Evolutionary conservation across 2,329 filamentous ascomycete species (phyloP).

Genomic region (Penicillium paneum): DNA sequence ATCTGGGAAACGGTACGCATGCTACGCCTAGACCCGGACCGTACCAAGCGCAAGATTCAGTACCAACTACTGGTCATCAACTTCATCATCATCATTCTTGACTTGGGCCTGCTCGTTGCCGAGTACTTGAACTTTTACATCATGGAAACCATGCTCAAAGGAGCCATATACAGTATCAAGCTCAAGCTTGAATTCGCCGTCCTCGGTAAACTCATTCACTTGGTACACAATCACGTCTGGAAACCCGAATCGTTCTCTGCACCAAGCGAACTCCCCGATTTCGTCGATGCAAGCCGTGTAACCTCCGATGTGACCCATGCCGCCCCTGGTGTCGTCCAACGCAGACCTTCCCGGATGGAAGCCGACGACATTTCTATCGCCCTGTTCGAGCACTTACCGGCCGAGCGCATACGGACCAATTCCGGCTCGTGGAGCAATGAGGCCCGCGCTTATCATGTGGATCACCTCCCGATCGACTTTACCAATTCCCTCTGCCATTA

Average conservation of each 20-base stretch:
- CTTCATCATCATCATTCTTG: conserved; percentile 47
- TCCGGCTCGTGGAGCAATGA: conserved; percentile 34
- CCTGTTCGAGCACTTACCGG: conserved; percentile 36
- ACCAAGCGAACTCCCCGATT: conserved; percentile 39
- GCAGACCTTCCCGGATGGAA: conserved; percentile 34
- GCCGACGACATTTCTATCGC: conserved; percentile 38
- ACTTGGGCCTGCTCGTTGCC: conserved; percentile 43
- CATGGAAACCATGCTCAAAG: conserved; percentile 49
- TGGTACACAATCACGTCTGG: conserved; percentile 41
- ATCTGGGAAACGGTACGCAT: conserved; percentile 55
- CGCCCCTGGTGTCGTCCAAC: conserved; percentile 19
- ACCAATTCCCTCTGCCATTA: conserved; percentile 17
- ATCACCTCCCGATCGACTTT: conserved; percentile 24
- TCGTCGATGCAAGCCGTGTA: conserved; percentile 45
- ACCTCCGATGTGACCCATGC: conserved; percentile 44
- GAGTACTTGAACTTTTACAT: conserved; percentile 47
- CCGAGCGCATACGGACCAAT: conserved; percentile 18
- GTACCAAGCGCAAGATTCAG: conserved; percentile 46
- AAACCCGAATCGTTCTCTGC: conserved; percentile 34
- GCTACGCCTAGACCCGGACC: conserved; percentile 46
- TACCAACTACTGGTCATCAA: conserved; percentile 51
- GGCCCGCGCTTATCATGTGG: conserved; percentile 23
- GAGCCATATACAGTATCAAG: conserved; percentile 49
- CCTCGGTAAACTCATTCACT: conserved; percentile 44
- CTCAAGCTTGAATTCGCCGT: conserved; percentile 52